Conservation (phyloP, 2,329 filamentous ascomycete species). For the Scopulariopsis brevicaulis region DNA sequence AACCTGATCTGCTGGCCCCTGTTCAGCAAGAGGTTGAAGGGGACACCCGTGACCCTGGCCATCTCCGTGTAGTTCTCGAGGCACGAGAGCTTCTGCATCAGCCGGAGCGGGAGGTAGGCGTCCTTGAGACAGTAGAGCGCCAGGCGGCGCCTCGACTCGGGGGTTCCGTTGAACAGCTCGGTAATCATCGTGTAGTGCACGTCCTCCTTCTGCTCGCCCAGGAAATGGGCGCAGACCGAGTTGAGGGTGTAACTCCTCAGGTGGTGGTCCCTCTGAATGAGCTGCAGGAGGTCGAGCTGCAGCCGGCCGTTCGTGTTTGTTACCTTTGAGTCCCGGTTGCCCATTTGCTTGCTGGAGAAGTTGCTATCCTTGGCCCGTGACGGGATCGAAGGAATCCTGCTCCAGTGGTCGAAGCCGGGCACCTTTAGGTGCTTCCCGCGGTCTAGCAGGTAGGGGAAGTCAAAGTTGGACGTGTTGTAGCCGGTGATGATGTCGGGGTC, state of each 20-base stretch:
- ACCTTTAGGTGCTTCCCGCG: conserved; percentile 78
- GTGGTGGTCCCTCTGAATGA: conserved; percentile 91
- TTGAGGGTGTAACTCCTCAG: conserved; percentile 95
- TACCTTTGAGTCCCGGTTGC: conserved; percentile 83
- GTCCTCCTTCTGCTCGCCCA: conserved; percentile 97
- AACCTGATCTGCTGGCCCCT: conserved; percentile 97
- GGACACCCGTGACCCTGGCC: conserved; percentile 97
- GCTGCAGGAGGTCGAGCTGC: conserved; percentile 86
- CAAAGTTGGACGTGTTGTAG: conserved; percentile 98
- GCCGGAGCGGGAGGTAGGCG: conserved; percentile 82
- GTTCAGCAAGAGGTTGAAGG: conserved; percentile 87
- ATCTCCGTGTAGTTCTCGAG: conserved; percentile 99
- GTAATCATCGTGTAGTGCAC: conserved; percentile 99
- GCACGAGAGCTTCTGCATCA: conserved; percentile 97
- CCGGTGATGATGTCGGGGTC: conserved; percentile 97
- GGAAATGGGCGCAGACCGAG: conserved; percentile 86
- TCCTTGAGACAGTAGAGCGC: conserved; percentile 97
- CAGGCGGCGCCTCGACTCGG: conserved; percentile 79
- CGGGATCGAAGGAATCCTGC: conserved; percentile 58
- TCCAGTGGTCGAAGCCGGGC: conserved; percentile 73
- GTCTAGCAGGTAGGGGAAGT: conserved; percentile 91
- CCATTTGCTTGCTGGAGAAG: conserved; percentile 97
- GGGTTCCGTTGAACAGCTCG: conserved; percentile 90
- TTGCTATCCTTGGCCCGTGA: conserved; percentile 70
- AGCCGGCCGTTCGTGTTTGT: conserved; percentile 92